These are phyloP conservation scores for Sugiyamaella boreocaroliniensis DNA, from an alignment of 805 yeast genomes.

Conservation along the genomic window DNA sequence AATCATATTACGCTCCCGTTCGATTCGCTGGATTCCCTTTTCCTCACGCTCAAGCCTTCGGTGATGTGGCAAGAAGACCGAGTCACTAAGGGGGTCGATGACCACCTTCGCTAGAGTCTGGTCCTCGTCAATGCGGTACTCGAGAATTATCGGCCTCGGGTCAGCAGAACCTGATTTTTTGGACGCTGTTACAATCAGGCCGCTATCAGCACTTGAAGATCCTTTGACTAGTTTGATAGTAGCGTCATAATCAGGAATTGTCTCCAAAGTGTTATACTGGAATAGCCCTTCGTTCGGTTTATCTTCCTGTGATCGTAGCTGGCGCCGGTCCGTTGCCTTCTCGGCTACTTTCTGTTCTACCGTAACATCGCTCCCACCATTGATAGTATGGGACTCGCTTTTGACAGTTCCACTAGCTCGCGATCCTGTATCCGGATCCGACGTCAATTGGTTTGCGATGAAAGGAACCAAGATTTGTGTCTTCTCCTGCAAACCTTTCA, in stretches of 20 bases:
- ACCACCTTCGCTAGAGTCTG: neutral
- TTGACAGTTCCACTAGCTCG: too few species aligned
- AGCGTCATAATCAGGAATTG: neutral
- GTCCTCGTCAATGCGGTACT: neutral
- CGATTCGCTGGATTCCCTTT: conserved; percentile 49
- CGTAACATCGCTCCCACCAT: neutral
- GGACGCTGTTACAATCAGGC: neutral
- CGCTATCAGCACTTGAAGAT: neutral
- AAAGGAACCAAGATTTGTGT: conserved; percentile 1
- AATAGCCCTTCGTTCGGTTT: neutral
- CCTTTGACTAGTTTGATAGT: neutral
- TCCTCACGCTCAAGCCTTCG: conserved; percentile 59
- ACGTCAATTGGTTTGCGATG: neutral
- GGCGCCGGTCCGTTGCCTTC: neutral
- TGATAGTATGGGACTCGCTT: too few species aligned
- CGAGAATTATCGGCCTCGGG: neutral
- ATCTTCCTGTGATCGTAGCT: neutral
- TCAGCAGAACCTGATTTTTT: neutral
- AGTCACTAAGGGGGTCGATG: conserved; percentile 44
- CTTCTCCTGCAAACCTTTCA: conserved; percentile 16
- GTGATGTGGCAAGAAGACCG: conserved; percentile 43
- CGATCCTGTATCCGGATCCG: neutral
- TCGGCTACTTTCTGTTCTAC: neutral
- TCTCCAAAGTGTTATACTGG: neutral
- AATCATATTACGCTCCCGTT: conserved; percentile 43